Percentiles rank a stretch among this genome's conserved stretches.
Conservation (phyloP, 1,139 yeast species). For the Zygotorulaspora mrakii region DNA sequence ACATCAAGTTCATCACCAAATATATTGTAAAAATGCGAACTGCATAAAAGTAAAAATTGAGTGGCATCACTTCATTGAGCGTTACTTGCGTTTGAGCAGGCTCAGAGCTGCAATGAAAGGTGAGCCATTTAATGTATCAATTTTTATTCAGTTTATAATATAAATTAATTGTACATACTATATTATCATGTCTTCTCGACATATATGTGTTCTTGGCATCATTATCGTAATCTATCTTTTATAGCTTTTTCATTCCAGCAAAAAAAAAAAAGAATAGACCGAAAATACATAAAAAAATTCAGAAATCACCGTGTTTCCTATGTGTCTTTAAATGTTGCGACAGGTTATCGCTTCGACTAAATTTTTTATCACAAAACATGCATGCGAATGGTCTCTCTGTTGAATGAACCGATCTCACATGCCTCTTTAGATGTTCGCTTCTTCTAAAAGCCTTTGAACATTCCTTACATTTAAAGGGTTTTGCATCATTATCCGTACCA, state of each 20-base stretch:
- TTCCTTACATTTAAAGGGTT: slow-evolving; percentile 40
- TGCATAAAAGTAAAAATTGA: too few species aligned
- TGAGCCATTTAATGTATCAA: too few species aligned
- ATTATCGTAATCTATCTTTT: slow-evolving; percentile 1
- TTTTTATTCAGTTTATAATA: not conserved
- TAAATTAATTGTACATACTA: slow-evolving; percentile 1
- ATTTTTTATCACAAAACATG: slow-evolving; percentile 64
- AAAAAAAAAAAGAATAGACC: too few species aligned
- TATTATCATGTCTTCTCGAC: too few species aligned
- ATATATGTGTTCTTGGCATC: not conserved
- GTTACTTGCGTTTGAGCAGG: too few species aligned
- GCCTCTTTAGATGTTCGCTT: slow-evolving; percentile 76
- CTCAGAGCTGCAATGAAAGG: too few species aligned
- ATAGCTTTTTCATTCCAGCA: not conserved
- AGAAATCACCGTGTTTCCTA: slow-evolving; percentile 36
- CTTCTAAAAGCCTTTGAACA: slow-evolving; percentile 54
- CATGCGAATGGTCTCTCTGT: slow-evolving; percentile 72
- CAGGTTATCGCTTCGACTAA: slow-evolving; percentile 72
- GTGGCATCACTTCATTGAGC: too few species aligned
- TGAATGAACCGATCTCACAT: slow-evolving; percentile 63
- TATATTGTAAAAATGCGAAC: too few species aligned
- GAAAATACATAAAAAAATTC: slow-evolving; percentile 1
- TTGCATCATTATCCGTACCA: slow-evolving; percentile 33
- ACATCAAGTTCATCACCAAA: too few species aligned
- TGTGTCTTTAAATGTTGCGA: slow-evolving; percentile 79